A percentile compares a stretch with the other conserved stretches of the same genome.
Conservation (phyloP, 257 asterid genomes). For the Nicotiana obtusifolia region DNA sequence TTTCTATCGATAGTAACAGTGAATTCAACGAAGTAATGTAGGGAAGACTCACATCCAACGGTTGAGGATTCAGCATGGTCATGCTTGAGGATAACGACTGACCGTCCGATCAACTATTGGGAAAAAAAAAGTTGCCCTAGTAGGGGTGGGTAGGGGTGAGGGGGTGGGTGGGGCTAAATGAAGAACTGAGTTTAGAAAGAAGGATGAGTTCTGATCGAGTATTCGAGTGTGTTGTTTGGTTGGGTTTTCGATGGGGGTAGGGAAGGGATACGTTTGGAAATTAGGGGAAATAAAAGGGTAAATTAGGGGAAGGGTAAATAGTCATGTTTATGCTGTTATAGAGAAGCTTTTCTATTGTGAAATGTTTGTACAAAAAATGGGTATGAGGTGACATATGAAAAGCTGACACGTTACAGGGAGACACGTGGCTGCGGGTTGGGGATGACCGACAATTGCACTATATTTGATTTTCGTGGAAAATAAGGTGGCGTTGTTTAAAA, state of each 20-base stretch:
- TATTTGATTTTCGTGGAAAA: neutral
- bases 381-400: neutral
- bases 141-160: neutral
- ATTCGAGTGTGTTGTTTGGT: slow-evolving; percentile 17
- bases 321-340: neutral
- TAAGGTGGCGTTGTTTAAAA: neutral
- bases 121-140: too few species aligned
- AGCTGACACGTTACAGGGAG: neutral
- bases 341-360: neutral
- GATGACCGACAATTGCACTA: neutral
- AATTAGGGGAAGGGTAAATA: slow-evolving; percentile 14
- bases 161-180: neutral
- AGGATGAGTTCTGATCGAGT: slow-evolving; percentile 21
- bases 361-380: neutral
- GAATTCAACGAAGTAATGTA: slow-evolving; percentile 10
- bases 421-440: neutral
- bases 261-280: slow-evolving; percentile 36
- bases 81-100: slow-evolving; percentile 33
- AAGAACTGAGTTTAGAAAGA: slow-evolving; percentile 1
- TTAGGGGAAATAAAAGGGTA: slow-evolving; percentile 23
- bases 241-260: slow-evolving; percentile 27
- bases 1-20: slow-evolving; percentile 2
- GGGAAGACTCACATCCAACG: slow-evolving; percentile 56
- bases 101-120: slow-evolving; percentile 43
- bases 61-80: slow-evolving; percentile 84